Base-by-base conservation (phyloP, 352 stramenopile species). In the Phytopythium cucurbitacearum region DNA sequence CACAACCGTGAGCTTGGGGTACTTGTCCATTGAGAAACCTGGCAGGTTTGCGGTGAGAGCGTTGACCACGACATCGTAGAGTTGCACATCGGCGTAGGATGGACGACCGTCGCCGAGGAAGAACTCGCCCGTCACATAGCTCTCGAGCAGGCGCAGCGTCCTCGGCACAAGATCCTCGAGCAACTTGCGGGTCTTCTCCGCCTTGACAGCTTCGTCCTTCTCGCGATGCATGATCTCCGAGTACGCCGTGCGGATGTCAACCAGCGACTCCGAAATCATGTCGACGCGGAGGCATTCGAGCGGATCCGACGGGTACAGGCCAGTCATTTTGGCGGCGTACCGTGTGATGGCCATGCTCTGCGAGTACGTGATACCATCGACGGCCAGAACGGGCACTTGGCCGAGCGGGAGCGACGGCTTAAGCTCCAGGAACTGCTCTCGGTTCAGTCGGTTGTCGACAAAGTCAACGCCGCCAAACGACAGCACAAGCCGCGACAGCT, bases 401-500 rank as follows among this genome's bases (percentile, higher is more conserved):
- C 73, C 71, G 10, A 86, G 57, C 3, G 78, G 76, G 1, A 89
- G 57, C 45, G 47, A 62, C 8, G 71, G 55, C 57, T 92, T 94
- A 32, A 87, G 49, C 33, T 50, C 65, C 7, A 44, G 21, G 47
- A 89, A 89, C 10, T 76, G 59, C 5, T 59, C 57, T 42, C 63
- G 58, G 12, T 52, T 35, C 42, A 92, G 54, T n/a, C 78, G 74
- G 38, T 78, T 50, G 62, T 95, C 81, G 21, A 75, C 65, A 48
- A 91, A 93, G 1, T 59, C 39, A 15, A 94, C 56, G 40, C 67
- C 73, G n/a, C 80, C 80, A n/a, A 67, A 64, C 15, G 60, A 53
- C 43, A 91, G 51, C 13, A 76, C 61, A 12, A 94, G 64, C 15
- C 85, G 81, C 8, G 76, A 68, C 28, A 86, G 57, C 67, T 94